phyloP scores from a whole-genome alignment of 164 flowering plant species.

The Brasenia schreberi region DNA sequence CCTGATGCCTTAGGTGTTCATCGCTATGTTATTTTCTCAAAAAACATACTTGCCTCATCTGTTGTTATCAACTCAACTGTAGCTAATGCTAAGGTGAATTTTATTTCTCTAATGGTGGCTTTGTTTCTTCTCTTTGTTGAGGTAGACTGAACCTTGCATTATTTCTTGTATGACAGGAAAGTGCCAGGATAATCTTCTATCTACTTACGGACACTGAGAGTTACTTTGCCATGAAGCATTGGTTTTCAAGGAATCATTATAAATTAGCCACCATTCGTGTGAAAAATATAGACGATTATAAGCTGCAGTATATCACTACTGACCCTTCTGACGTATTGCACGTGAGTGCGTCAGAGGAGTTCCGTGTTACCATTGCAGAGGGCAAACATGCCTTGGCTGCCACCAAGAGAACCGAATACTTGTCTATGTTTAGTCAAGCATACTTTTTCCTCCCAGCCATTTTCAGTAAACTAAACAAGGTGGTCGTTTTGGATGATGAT shows the following conservation, averaged over 20 bases:
- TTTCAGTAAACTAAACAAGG: slow-evolving; percentile 47
- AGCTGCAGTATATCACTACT: slow-evolving; percentile 17
- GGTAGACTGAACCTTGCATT: not conserved
- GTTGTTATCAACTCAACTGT: slow-evolving; percentile 93
- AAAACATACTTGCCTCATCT: slow-evolving; percentile 71
- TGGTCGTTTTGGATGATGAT: slow-evolving; percentile 85
- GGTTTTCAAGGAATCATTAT: slow-evolving; percentile 54
- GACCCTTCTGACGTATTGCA: slow-evolving; percentile 6
- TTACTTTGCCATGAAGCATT: slow-evolving; percentile 72
- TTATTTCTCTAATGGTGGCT: not conserved
- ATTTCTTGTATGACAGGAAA: slow-evolving; percentile 40
- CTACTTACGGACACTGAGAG: slow-evolving; percentile 70
- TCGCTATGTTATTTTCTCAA: slow-evolving; percentile 75
- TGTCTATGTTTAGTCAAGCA: slow-evolving; percentile 60
- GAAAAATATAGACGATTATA: slow-evolving; percentile 57
- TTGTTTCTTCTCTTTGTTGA: not conserved
- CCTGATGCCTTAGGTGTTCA: slow-evolving; percentile 5
- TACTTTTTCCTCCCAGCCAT: slow-evolving; percentile 72
- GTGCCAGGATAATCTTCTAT: slow-evolving; percentile 68
- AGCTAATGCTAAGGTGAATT: slow-evolving; percentile 47
- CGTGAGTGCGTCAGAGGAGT: slow-evolving; percentile 53
- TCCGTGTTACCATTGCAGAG: slow-evolving; percentile 50
- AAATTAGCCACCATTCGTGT: slow-evolving; percentile 59
- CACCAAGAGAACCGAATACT: slow-evolving; percentile 39
- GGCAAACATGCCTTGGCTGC: slow-evolving; percentile 11